Evolutionary conservation across 2,329 filamentous ascomycete genomes (phyloP).

Genomic region (Apiospora aurea): DNA sequence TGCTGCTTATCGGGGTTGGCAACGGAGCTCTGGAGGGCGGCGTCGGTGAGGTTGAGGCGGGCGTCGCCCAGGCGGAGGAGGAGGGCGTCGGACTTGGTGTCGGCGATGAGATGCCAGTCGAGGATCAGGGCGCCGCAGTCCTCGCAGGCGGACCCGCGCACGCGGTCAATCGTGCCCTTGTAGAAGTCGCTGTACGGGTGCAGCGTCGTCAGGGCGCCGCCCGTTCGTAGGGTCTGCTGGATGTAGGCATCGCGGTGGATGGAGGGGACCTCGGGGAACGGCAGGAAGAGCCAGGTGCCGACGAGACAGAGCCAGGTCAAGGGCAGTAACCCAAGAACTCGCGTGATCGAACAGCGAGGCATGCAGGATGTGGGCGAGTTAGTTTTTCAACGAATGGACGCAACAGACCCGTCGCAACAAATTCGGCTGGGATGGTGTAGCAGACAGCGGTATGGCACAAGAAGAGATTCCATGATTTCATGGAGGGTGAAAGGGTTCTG

Average conservation of each 20-base stretch:
- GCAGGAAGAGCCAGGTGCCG: slow-evolving; percentile 29
- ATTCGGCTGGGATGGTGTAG: background rate
- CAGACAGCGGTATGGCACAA: background rate
- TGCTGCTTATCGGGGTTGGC: background rate
- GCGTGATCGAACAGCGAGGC: slow-evolving; percentile 28
- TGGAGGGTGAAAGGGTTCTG: background rate
- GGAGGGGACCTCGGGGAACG: slow-evolving; percentile 23
- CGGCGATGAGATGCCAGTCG: slow-evolving; percentile 27
- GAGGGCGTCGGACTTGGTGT: slow-evolving; percentile 25
- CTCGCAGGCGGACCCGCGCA: background rate
- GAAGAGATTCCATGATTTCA: slow-evolving; percentile 1
- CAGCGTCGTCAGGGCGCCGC: slow-evolving; percentile 24
- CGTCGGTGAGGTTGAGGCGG: slow-evolving; percentile 28
- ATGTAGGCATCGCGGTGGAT: slow-evolving; percentile 24
- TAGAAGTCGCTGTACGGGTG: slow-evolving; percentile 21
- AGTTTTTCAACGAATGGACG: slow-evolving; percentile 15
- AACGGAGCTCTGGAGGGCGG: background rate
- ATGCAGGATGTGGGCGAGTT: slow-evolving; percentile 19
- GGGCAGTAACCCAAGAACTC: slow-evolving; percentile 28
- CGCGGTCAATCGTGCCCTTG: slow-evolving; percentile 10
- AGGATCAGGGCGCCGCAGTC: slow-evolving; percentile 15
- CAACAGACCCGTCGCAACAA: slow-evolving; percentile 3
- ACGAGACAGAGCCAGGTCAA: slow-evolving; percentile 29
- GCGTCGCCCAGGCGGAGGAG: slow-evolving; percentile 25
- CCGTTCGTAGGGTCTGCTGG: slow-evolving; percentile 19